Evolutionary conservation across 2,329 filamentous ascomycete genomes (phyloP).

Genomic region (Achaetomium macrosporum): DNA sequence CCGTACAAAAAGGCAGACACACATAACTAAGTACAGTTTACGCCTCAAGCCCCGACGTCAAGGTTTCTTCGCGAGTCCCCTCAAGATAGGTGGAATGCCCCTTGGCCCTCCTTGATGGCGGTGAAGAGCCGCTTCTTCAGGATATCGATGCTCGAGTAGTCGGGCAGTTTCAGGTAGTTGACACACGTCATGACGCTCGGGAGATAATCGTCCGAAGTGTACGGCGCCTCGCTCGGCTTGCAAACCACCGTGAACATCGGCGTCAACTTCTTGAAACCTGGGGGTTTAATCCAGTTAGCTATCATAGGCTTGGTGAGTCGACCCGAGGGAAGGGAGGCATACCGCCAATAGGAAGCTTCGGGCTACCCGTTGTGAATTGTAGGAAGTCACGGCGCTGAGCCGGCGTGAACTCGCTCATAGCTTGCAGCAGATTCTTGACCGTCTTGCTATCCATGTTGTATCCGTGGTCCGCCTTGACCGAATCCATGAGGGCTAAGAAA

Average conservation of each 20-base stretch:
- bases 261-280: conserved; percentile 93
- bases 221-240: conserved; percentile 94
- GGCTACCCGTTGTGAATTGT: conserved; percentile 96
- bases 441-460: conserved; percentile 98
- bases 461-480: conserved; percentile 96
- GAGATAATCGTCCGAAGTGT: conserved; percentile 93
- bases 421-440: conserved; percentile 85
- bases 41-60: not conserved
- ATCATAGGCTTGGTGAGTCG: conserved; percentile 3
- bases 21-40: conserved; percentile 5
- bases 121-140: conserved; percentile 73
- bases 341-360: conserved; percentile 97
- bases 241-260: conserved; percentile 99
- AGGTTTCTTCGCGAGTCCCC: not conserved
- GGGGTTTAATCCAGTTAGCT: conserved; percentile 24
- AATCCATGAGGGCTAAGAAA: conserved; percentile 78
- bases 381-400: conserved; percentile 84
- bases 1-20: not conserved
- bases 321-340: conserved; percentile 23
- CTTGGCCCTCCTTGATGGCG: conserved; percentile 92
- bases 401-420: conserved; percentile 79
- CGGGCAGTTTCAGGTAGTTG: conserved; percentile 96
- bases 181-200: conserved; percentile 99
- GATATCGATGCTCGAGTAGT: conserved; percentile 75
- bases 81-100: conserved; percentile 92